Conservation (phyloP, 2,329 filamentous ascomycete genomes). For the Fusarium sacchari region DNA sequence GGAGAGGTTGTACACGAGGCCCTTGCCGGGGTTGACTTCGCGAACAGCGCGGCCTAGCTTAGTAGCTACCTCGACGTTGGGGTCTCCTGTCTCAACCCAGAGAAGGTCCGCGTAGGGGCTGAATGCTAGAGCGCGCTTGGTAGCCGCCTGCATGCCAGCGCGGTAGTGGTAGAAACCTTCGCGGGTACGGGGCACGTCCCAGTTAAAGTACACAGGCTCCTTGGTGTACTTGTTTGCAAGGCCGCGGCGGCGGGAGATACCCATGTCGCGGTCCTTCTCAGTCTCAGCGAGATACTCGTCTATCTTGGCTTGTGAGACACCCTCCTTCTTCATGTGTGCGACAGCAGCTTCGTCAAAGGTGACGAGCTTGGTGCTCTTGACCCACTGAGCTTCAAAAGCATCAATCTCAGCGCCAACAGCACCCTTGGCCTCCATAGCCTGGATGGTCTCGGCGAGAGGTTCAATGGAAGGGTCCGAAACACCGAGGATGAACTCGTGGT, state of each 20-base stretch:
- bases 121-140: slow-evolving; percentile 92
- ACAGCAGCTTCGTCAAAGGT: slow-evolving; percentile 93
- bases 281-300: slow-evolving; percentile 73
- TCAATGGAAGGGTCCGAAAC: slow-evolving; percentile 78
- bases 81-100: slow-evolving; percentile 96
- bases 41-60: slow-evolving; percentile 82
- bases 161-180: slow-evolving; percentile 95
- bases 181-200: slow-evolving; percentile 90
- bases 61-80: slow-evolving; percentile 79
- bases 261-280: slow-evolving; percentile 74
- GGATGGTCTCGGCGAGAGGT: slow-evolving; percentile 87
- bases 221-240: slow-evolving; percentile 75
- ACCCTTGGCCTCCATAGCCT: slow-evolving; percentile 86
- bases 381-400: slow-evolving; percentile 85
- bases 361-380: slow-evolving; percentile 84
- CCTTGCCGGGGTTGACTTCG: slow-evolving; percentile 76
- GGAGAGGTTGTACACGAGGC: slow-evolving; percentile 94
- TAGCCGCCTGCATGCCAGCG: slow-evolving; percentile 84
- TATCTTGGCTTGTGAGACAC: slow-evolving; percentile 70
- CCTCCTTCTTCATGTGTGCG: slow-evolving; percentile 75
- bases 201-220: slow-evolving; percentile 81
- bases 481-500: slow-evolving; percentile 96
- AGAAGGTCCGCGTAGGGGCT: slow-evolving; percentile 93
- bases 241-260: slow-evolving; percentile 79
- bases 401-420: slow-evolving; percentile 85